Evolutionary conservation across 768 basidiomycete species (phyloP).

Genomic region (Leccinum arenicola): DNA sequence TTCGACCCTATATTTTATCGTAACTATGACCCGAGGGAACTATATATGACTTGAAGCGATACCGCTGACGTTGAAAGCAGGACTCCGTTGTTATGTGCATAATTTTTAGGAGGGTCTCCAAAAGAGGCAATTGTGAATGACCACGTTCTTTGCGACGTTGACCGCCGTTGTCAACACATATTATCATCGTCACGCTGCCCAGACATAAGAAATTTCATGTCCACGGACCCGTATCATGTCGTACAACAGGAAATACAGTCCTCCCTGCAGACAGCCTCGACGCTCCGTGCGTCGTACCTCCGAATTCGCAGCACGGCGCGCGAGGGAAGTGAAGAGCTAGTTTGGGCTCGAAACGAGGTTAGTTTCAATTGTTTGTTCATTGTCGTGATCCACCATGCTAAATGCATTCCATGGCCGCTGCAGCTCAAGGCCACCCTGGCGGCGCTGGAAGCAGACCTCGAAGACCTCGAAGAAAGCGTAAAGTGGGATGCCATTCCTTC

Average conservation of each 20-base stretch:
- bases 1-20: too few relatives aligned
- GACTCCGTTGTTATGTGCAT: too few relatives aligned
- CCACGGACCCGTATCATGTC: slow-evolving; percentile 82
- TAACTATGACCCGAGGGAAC: too few relatives aligned
- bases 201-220: slow-evolving; percentile 41
- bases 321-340: slow-evolving; percentile 75
- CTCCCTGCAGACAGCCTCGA: slow-evolving; percentile 67
- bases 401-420: not conserved
- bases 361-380: slow-evolving; percentile 8
- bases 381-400: not conserved
- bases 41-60: too few relatives aligned
- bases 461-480: slow-evolving; percentile 93
- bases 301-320: slow-evolving; percentile 75
- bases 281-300: slow-evolving; percentile 70
- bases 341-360: slow-evolving; percentile 78
- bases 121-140: not conserved
- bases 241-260: slow-evolving; percentile 81
- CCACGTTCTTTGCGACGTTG: not conserved
- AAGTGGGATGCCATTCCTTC: slow-evolving; percentile 46
- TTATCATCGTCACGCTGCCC: not conserved
- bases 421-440: slow-evolving; percentile 78
- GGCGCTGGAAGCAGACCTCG: slow-evolving; percentile 80
- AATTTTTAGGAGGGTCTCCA: not conserved
- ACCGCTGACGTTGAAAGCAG: too few relatives aligned
- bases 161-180: not conserved